Evolutionary conservation across 1,284 basidiomycete genomes (phyloP), one percentile per base, ranked within the genome.

Genomic region (Ceratobasidium sp.): DNA sequence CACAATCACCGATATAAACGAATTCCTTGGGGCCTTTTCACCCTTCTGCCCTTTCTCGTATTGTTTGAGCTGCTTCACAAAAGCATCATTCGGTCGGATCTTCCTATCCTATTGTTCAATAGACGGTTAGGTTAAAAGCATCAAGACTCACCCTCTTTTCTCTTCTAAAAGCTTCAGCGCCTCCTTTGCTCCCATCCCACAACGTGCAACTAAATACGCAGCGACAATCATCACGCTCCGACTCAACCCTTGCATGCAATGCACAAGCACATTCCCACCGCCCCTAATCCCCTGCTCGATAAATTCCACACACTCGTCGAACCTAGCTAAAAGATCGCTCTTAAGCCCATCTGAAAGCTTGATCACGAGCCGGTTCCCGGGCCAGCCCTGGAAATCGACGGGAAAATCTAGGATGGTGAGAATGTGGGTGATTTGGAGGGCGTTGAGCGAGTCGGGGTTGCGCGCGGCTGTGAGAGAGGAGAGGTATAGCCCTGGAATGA

Each of bases 231-330:
- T 52, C 40, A 69, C 67, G 17, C 67, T 69, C 34, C 67, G 49
- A 44, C 49, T 69, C 44, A 69, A n/a, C 0, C 67, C 67, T 51
- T 51, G 22, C 32, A 52, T 54, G 22, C 67, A 69, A 37, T 69
- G 67, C 25, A 69, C 67, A 19, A 69, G 44, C 34, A 69, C 67
- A 17, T 54, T 69, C 49, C 67, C 67, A 52, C 67, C 67, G 19
- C 51, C 67, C 32, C 22, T 15, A 51, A 49, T 69, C 51, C 29
- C 67, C 3, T 34, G 32, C 15, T 69, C 46, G 9, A 56, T 52
- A 22, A 54, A 69, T n/a, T 43, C 25, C 22, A 69, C 67, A 29
- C 67, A 69, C 22, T 69, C 51, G 8, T 69, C 67, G 15, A 69
- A 51, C 22, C 32, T 46, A 7, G 29, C 29, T 19, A 69, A 34